Base-by-base conservation (phyloP, 306 rosid genomes). In the Dryas drummondii region DNA sequence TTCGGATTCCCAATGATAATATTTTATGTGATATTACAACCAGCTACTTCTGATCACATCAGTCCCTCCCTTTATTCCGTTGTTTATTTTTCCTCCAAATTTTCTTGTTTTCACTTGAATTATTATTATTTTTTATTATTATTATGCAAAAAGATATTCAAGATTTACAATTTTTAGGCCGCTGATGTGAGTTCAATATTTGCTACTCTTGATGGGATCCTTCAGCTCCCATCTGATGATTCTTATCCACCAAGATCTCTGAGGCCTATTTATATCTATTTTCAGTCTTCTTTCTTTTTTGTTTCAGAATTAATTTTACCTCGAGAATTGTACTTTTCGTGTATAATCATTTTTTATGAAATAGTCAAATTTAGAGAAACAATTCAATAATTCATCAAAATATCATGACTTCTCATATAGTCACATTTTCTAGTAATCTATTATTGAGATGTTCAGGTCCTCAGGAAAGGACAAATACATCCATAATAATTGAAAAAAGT, bases 211-310 rank as follows among this genome's bases (percentile, higher is more conserved):
- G 76, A 72, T 72, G 76, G 68, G 76, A 63, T 45, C 13, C 5
- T 41, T 16, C 4, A 14, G 3, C 1, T 32, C 66, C 26, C 68
- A 46, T 72, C 27, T 72, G 76, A 72, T 72, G 76, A 72, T 46
- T 57, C 52, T 57, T 71, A 46, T 57, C 76, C 76, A 58, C 76
- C 76, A 72, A 72, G 76, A 72, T 72, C 76, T 72, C 68, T 58
- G 76, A 72, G 76, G 76, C 66, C 76, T 51, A 62, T 37, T 4
- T 17, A 4, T 17, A 1, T 6, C 22, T 2, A 46, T 17, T 5
- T 7, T 55, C 6, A 16, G 7, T 5, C 0, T 61, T 9, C 3
- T 1, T 37, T 61, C 1, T 11, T 37, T 37, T 22, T 9, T 22
- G 0, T 16, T 40, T 2, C 0, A 6, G 48, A 5, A 32, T 32